These are phyloP conservation scores for Aegle marmelos DNA, from an alignment of 345 rosid species.

Conservation along the genomic window DNA sequence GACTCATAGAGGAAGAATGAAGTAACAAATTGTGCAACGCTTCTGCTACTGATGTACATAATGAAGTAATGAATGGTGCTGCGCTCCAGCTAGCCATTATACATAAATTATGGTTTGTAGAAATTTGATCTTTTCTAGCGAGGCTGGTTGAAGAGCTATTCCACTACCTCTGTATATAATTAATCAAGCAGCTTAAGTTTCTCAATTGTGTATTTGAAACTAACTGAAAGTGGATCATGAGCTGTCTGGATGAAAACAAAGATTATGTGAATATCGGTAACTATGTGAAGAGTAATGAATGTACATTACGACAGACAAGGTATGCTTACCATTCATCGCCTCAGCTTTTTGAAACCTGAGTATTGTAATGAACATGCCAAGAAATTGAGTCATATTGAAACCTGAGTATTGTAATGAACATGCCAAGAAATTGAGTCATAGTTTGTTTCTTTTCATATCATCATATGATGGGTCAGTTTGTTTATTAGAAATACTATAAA, in stretches of 20 bases:
- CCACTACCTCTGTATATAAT: slow-evolving; percentile 22
- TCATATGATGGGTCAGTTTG: slow-evolving; percentile 9
- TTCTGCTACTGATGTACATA: neutral
- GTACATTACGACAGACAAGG: slow-evolving; percentile 9
- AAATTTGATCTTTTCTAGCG: slow-evolving; percentile 12
- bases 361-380: slow-evolving; percentile 25
- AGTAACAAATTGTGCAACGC: neutral
- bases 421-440: neutral
- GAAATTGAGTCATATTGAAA: neutral
- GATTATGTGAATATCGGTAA: slow-evolving; percentile 4
- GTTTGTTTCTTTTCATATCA: slow-evolving; percentile 8
- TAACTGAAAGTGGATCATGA: slow-evolving; percentile 1
- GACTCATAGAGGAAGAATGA: slow-evolving; percentile 16
- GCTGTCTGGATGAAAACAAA: neutral
- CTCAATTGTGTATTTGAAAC: neutral
- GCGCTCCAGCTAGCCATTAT: slow-evolving; percentile 19
- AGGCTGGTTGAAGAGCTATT: slow-evolving; percentile 14
- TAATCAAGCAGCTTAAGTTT: slow-evolving; percentile 14
- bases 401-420: slow-evolving; percentile 37
- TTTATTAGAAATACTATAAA: neutral
- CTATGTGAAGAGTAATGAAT: slow-evolving; percentile 1
- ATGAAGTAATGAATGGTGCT: neutral
- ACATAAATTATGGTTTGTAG: slow-evolving; percentile 16
- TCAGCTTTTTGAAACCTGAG: slow-evolving; percentile 54
- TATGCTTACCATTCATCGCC: slow-evolving; percentile 33